Evolutionary conservation across 495 filamentous ascomycete species (phyloP).

Genomic region (Mycothermus thermophilus): DNA sequence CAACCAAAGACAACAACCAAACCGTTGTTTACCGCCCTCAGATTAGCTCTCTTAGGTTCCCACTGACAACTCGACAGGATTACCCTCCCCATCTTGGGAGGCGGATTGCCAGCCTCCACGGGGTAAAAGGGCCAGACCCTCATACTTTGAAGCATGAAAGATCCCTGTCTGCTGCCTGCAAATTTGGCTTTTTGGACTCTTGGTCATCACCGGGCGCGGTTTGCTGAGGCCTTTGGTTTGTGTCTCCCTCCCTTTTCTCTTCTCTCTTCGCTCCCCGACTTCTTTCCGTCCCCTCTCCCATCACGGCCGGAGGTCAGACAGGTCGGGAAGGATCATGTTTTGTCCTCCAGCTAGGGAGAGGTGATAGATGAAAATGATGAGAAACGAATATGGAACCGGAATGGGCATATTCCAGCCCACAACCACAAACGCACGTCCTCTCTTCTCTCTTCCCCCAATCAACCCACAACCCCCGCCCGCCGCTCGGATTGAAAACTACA

Average conservation of each 20-base stretch:
- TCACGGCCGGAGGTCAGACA: too few relatives aligned
- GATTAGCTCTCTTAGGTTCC: slow-evolving; percentile 50
- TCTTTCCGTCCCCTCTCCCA: too few relatives aligned
- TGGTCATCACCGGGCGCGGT: slow-evolving; percentile 40
- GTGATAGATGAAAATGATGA: too few relatives aligned
- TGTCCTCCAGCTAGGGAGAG: too few relatives aligned
- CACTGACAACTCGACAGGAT: slow-evolving; percentile 34
- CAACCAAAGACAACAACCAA: slow-evolving; percentile 1
- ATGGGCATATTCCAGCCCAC: neutral
- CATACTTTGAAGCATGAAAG: slow-evolving; percentile 1
- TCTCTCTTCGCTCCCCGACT: slow-evolving; percentile 2
- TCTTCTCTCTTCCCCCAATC: too few relatives aligned
- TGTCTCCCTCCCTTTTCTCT: too few relatives aligned
- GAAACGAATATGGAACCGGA: too few relatives aligned
- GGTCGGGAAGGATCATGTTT: too few relatives aligned
- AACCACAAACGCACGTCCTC: neutral
- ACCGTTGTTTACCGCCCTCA: too few relatives aligned
- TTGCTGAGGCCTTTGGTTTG: too few relatives aligned
- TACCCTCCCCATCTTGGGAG: neutral
- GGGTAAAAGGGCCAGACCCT: too few relatives aligned
- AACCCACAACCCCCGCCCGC: slow-evolving; percentile 2
- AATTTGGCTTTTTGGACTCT: slow-evolving; percentile 51
- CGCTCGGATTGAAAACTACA: slow-evolving; percentile 50
- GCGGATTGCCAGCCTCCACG: too few relatives aligned
- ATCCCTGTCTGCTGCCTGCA: slow-evolving; percentile 38